Percentiles rank a stretch among this genome's conserved stretches.
phyloP scores from a whole-genome alignment of 208 protist species.

The Leishmania tarentolae region DNA sequence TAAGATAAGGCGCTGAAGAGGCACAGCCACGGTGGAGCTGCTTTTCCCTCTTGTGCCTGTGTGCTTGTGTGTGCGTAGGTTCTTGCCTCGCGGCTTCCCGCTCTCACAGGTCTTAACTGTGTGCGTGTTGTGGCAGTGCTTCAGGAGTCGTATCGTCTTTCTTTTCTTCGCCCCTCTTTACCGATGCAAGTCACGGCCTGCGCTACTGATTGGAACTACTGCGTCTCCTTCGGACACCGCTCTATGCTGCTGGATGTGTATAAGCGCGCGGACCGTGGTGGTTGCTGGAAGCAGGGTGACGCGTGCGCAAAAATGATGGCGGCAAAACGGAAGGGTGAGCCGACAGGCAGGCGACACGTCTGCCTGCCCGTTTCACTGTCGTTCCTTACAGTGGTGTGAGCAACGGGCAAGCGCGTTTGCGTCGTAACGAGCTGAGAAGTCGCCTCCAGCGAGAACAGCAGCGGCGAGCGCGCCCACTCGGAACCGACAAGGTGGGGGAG shows the following conservation, averaged over 20 bases:
- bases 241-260: neutral
- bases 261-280: neutral
- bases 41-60: neutral
- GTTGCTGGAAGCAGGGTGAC: neutral
- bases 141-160: neutral
- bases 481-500: neutral
- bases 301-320: neutral
- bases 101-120: neutral
- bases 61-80: neutral
- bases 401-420: neutral
- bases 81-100: neutral
- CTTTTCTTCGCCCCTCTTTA: neutral
- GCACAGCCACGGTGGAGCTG: neutral
- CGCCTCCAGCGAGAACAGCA: neutral
- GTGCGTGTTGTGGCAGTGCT: neutral
- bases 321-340: neutral
- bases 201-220: neutral
- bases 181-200: neutral
- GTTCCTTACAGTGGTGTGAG: neutral
- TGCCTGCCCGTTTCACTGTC: neutral
- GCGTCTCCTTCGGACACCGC: neutral
- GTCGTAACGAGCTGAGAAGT: neutral
- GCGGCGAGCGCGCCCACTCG: neutral
- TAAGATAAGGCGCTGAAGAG: neutral
- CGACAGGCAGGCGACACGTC: neutral